Percentiles rank a stretch among this genome's conserved stretches.
Conservation (phyloP, 371 early-diverging fungal genomes). For the Rhizopus delemar region DNA sequence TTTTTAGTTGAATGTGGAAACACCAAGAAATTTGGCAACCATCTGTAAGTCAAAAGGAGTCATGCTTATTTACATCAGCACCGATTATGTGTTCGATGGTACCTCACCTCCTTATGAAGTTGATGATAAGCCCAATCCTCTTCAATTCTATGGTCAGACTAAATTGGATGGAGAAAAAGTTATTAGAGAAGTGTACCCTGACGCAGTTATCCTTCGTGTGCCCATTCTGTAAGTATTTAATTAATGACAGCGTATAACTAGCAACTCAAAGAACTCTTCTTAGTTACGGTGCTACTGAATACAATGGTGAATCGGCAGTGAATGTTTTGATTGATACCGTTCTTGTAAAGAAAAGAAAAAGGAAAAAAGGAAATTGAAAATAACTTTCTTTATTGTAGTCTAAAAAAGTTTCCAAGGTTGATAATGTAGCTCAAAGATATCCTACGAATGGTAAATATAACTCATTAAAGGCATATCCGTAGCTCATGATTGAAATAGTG, state of each 20-base stretch:
- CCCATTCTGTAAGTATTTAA: slow-evolving; percentile 66
- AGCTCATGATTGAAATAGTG: slow-evolving; percentile 33
- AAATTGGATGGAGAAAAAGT: slow-evolving; percentile 78
- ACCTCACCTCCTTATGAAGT: slow-evolving; percentile 76
- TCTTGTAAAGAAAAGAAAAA: slow-evolving; percentile 33
- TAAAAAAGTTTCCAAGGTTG: slow-evolving; percentile 55
- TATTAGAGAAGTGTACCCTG: slow-evolving; percentile 52
- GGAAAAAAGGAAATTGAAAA: no score
- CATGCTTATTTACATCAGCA: slow-evolving; percentile 80
- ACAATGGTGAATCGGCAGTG: slow-evolving; percentile 76
- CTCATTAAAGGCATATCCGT: background rate
- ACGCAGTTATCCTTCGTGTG: slow-evolving; percentile 73
- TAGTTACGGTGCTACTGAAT: slow-evolving; percentile 69
- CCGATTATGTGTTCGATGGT: slow-evolving; percentile 93
- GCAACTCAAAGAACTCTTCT: background rate
- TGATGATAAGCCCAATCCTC: slow-evolving; percentile 69
- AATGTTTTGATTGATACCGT: slow-evolving; percentile 70
- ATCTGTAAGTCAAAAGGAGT: slow-evolving; percentile 50
- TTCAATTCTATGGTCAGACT: slow-evolving; percentile 80
- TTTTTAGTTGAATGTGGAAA: slow-evolving; percentile 66
- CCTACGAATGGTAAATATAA: slow-evolving; percentile 72
- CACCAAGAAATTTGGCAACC: slow-evolving; percentile 60
- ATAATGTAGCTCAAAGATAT: slow-evolving; percentile 70
- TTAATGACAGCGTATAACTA: background rate
- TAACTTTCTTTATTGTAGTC: background rate